Evolutionary conservation across 768 basidiomycete species (phyloP).

Genomic region (Termitomyces sp.): DNA sequence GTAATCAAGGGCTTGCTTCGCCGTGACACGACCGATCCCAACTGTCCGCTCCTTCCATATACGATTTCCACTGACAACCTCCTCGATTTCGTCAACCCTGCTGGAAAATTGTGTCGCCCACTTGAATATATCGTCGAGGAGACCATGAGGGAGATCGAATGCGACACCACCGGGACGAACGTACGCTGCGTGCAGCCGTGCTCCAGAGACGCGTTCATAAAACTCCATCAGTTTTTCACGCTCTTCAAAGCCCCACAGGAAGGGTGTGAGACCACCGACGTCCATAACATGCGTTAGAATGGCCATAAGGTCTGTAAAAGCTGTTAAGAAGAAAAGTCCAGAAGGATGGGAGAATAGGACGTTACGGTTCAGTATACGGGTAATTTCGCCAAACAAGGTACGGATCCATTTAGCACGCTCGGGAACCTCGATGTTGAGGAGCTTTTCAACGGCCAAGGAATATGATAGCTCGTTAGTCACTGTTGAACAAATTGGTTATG

Average conservation of each 20-base stretch:
- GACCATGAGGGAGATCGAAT: constrained; percentile 95
- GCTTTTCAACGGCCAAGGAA: constrained; percentile 95
- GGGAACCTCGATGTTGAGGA: constrained; percentile 95
- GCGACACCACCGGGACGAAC: constrained; percentile 97
- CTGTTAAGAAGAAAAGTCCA: neutral
- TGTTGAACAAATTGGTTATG: constrained; percentile 22
- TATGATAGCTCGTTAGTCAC: constrained; percentile 99
- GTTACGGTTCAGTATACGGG: constrained; percentile 86
- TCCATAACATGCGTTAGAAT: constrained; percentile 95
- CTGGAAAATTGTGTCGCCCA: constrained; percentile 95
- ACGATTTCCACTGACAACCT: constrained; percentile 94
- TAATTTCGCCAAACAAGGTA: constrained; percentile 95
- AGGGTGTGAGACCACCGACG: constrained; percentile 96
- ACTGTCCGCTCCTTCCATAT: constrained; percentile 97
- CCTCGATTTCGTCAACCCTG: constrained; percentile 95
- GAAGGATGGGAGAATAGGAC: constrained; percentile 19
- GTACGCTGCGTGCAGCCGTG: constrained; percentile 96
- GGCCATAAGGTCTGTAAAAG: constrained; percentile 81
- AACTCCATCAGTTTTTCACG: constrained; percentile 99
- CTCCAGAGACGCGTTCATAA: constrained; percentile 98
- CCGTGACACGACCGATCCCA: constrained; percentile 86
- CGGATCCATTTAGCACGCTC: constrained; percentile 98
- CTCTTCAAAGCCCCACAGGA: constrained; percentile 99
- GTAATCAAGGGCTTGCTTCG: constrained; percentile 88
- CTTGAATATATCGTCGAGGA: constrained; percentile 97